Evolutionary conservation across 2,329 filamentous ascomycete genomes (phyloP).

Genomic region (Fusarium hainanense): DNA sequence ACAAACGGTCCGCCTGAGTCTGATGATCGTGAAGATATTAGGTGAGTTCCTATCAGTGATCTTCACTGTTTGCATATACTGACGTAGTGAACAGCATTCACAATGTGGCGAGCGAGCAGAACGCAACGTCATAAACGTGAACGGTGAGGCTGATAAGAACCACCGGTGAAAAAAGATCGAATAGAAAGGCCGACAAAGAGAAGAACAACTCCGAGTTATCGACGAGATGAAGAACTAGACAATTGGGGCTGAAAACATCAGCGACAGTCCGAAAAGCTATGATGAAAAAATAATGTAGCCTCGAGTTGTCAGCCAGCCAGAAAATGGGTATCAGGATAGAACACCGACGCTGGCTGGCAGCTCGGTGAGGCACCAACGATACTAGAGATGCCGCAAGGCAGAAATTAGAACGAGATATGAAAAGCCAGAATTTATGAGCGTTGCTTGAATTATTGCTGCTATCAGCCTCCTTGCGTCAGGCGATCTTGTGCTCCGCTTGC

Average conservation of each 20-base stretch:
- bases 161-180: constrained; percentile 75
- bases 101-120: constrained; percentile 41
- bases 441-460: constrained; percentile 15
- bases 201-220: constrained; percentile 74
- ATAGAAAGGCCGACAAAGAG: constrained; percentile 75
- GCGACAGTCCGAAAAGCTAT: constrained; percentile 70
- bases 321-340: constrained; percentile 65
- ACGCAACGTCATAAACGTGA: constrained; percentile 66
- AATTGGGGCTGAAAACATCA: constrained; percentile 71
- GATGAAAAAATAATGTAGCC: constrained; percentile 67
- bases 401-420: constrained; percentile 66
- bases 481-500: not conserved
- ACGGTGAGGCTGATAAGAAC: constrained; percentile 72
- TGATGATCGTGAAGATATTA: constrained; percentile 32
- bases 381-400: constrained; percentile 65
- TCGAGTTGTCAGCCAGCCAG: constrained; percentile 69
- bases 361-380: constrained; percentile 69
- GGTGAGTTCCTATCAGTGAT: constrained; percentile 9
- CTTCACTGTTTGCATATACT: not conserved
- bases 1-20: constrained; percentile 16
- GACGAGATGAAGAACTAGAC: constrained; percentile 74
- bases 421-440: constrained; percentile 29
- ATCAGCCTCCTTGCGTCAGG: not conserved
- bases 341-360: constrained; percentile 73
- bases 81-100: constrained; percentile 13